Conservation (phyloP, 768 basidiomycete genomes). For the Mycena leptocephala region DNA sequence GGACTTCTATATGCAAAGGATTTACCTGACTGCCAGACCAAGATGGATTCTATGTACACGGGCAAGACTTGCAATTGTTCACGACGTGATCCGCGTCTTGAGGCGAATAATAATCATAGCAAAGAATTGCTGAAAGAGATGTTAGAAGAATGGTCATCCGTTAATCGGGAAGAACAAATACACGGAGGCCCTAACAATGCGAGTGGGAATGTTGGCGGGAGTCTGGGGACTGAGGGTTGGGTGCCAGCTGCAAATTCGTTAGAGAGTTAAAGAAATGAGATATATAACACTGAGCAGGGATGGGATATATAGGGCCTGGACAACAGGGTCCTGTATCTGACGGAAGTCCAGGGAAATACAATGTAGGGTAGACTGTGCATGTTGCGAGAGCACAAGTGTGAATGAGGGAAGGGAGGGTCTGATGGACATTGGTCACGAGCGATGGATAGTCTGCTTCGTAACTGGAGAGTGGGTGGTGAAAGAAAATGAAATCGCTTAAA, state of each 20-base stretch:
- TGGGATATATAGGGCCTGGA: neutral
- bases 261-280: neutral
- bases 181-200: neutral
- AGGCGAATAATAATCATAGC: neutral
- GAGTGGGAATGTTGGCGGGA: neutral
- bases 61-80: neutral
- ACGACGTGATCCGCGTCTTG: neutral
- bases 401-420: neutral
- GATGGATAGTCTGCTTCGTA: neutral
- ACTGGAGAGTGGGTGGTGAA: neutral
- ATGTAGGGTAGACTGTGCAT: neutral
- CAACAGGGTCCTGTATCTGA: constrained; percentile 4
- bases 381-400: constrained; percentile 19
- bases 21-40: neutral
- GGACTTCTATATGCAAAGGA: neutral
- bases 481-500: neutral
- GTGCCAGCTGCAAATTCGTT: neutral
- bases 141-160: neutral
- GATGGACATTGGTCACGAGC: neutral
- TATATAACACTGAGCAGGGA: neutral
- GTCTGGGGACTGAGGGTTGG: neutral
- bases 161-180: neutral
- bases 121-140: neutral
- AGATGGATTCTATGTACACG: neutral
- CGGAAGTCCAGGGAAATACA: constrained; percentile 12